A percentile compares a stretch with the other conserved stretches of the same genome.
Conservation (phyloP, 2,329 filamentous ascomycete species). For the Alternaria gaisen region DNA sequence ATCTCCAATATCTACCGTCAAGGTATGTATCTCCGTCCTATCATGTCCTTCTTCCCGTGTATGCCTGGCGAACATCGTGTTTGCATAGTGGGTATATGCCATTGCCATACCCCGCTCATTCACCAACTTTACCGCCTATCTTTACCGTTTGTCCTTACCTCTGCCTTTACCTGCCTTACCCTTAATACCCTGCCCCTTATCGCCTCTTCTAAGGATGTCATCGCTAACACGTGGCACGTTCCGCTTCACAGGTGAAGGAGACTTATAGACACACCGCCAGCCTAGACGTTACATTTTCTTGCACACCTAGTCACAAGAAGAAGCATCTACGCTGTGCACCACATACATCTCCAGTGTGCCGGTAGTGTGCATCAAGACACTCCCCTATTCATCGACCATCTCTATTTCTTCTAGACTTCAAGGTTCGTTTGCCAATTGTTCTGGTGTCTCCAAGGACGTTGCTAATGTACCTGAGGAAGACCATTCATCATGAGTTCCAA, state of each 20-base stretch:
- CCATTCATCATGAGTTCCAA: slow-evolving; percentile 36
- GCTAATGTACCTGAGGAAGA: slow-evolving; percentile 19
- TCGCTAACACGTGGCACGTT: slow-evolving; percentile 20
- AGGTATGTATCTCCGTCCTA: slow-evolving; percentile 9
- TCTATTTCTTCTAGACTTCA: slow-evolving; percentile 11
- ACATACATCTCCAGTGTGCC: slow-evolving; percentile 21
- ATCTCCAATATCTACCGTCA: slow-evolving; percentile 8
- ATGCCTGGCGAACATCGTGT: slow-evolving; percentile 1
- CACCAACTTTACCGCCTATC: background rate
- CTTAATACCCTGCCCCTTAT: slow-evolving; percentile 6
- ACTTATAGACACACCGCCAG: slow-evolving; percentile 18
- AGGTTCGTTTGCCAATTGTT: slow-evolving; percentile 21
- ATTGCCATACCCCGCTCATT: background rate
- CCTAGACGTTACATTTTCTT: slow-evolving; percentile 14
- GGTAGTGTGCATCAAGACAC: slow-evolving; percentile 12
- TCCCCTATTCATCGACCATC: slow-evolving; percentile 1
- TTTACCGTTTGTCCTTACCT: slow-evolving; percentile 3
- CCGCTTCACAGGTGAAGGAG: slow-evolving; percentile 23
- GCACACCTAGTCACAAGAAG: slow-evolving; percentile 19
- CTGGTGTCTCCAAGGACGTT: background rate
- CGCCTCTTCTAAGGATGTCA: slow-evolving; percentile 3
- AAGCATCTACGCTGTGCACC: slow-evolving; percentile 17
- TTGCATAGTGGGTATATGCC: background rate
- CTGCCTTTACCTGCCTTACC: slow-evolving; percentile 17
- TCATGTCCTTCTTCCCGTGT: background rate